These are phyloP conservation scores for Bertia moriformis DNA, from an alignment of 2,329 filamentous ascomycete genomes.

Conservation along the genomic window DNA sequence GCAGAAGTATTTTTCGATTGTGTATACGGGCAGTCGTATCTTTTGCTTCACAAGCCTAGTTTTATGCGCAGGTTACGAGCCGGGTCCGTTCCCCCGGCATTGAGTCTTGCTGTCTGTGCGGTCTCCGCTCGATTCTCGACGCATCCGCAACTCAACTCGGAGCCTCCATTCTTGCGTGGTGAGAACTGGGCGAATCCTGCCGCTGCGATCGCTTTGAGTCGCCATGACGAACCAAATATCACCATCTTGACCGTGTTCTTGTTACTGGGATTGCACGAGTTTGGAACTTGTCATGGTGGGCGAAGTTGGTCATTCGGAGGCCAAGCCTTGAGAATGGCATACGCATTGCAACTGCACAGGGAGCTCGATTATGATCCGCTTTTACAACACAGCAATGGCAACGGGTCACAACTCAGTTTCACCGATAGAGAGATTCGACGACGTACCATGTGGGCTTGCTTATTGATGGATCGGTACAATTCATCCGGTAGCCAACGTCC, in stretches of 20 bases:
- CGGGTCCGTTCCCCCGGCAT: conserved; percentile 71
- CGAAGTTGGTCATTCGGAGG: conserved; percentile 92
- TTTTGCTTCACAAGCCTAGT: conserved; percentile 87
- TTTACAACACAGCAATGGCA: conserved; percentile 37
- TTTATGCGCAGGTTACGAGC: conserved; percentile 76
- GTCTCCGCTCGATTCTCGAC: conserved; percentile 89
- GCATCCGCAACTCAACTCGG: conserved; percentile 64
- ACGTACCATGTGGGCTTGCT: conserved; percentile 95
- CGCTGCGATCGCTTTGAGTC: conserved; percentile 70
- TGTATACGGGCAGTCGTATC: conserved; percentile 88
- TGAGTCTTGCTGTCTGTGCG: conserved; percentile 86
- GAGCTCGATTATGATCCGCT: conserved; percentile 74
- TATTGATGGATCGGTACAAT: conserved; percentile 94
- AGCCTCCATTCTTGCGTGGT: conserved; percentile 71
- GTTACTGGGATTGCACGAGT: conserved; percentile 81
- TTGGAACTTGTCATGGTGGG: conserved; percentile 90
- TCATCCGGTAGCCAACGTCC: conserved; percentile 88
- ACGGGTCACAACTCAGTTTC: conserved; percentile 53
- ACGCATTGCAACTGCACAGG: conserved; percentile 82
- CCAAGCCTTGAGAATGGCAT: conserved; percentile 92
- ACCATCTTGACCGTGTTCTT: conserved; percentile 86
- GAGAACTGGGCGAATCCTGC: conserved; percentile 82
- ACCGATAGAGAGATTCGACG: conserved; percentile 86
- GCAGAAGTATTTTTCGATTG: conserved; percentile 92
- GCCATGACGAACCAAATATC: conserved; percentile 91